Base-by-base conservation (phyloP, 2,329 filamentous ascomycete species). In the Dryadomyces sulphureus region DNA sequence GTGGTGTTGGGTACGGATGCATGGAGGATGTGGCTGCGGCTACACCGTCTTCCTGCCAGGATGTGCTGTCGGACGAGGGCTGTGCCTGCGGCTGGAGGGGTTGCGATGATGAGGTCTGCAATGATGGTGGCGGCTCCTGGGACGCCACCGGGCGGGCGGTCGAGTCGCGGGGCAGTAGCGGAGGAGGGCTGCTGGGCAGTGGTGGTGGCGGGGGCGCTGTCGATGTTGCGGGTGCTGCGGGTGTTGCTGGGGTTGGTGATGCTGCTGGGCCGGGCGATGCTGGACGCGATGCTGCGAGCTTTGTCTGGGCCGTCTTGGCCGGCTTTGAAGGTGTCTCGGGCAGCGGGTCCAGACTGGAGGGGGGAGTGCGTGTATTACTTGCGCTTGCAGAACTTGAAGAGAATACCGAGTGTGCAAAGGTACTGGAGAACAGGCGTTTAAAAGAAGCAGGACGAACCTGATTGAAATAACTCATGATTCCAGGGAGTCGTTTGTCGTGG, bases 401-500 rank as follows among this genome's bases (percentile, higher is more conserved):
- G 39, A 51, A 45, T 41, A 52, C 47, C 38, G 57, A 55, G 50
- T 55, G 56, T 59, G 62, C 58, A 55, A 61, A 63, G 49, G 57
- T 58, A 55, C 60, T 56, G 55, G 60, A 63, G 55, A 62, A 61
- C 57, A 63, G 64, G 62, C 62, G 60, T 55, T 69, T 65, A 73
- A 75, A 74, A 79, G 80, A 78, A 71, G 76, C 78, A 73, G 77
- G 76, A 95, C 92, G 81, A 94, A 98, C 92, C 90, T 98, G 92
- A 71, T 83, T 84, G 76, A 96, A 94, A 74, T 92, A 95, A 73
- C 83, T 93, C 75, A 92, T 83, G 70, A 96, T 94, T 62, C 88
- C 86, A 55, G 92, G 92, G 61, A 94, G 73, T 67, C 92, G 84
- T 69, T 94, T 95, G 70, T 98, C 92, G 60, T 84, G 81, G 53